These are phyloP conservation scores for Crithidia brevicula DNA, from an alignment of 208 protist species.

Conservation along the genomic window DNA sequence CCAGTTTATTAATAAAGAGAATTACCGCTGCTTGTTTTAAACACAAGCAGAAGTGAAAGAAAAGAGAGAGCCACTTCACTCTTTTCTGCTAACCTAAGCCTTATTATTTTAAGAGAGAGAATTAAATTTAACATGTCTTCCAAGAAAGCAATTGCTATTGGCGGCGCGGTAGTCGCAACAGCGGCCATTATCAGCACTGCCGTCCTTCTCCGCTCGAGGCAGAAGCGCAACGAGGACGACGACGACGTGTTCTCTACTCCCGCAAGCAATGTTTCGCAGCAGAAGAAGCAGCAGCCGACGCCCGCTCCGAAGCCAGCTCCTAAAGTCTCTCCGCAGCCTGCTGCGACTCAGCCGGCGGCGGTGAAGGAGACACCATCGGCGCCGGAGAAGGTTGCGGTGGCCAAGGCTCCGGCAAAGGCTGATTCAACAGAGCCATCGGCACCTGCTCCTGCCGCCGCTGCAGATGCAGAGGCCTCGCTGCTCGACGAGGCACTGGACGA, in stretches of 20 bases:
- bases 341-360: background rate
- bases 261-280: slow-evolving; percentile 4
- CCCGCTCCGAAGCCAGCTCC: background rate
- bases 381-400: background rate
- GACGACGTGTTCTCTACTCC: slow-evolving; percentile 33
- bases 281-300: slow-evolving; percentile 19
- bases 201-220: slow-evolving; percentile 12
- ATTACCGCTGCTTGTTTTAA: no score
- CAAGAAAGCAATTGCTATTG: slow-evolving; percentile 21
- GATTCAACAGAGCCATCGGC: no score
- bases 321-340: background rate
- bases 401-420: background rate
- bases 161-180: slow-evolving; percentile 24
- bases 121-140: no score
- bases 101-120: no score
- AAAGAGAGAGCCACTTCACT: no score
- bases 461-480: slow-evolving; percentile 16
- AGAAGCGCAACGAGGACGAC: slow-evolving; percentile 27
- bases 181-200: slow-evolving; percentile 27
- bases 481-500: slow-evolving; percentile 37
- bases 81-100: no score
- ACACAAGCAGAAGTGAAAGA: no score
- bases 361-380: background rate
- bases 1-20: no score
- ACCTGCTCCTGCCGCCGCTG: background rate